Conservation (phyloP, 805 yeast genomes). For the Naumovozyma castellii region DNA sequence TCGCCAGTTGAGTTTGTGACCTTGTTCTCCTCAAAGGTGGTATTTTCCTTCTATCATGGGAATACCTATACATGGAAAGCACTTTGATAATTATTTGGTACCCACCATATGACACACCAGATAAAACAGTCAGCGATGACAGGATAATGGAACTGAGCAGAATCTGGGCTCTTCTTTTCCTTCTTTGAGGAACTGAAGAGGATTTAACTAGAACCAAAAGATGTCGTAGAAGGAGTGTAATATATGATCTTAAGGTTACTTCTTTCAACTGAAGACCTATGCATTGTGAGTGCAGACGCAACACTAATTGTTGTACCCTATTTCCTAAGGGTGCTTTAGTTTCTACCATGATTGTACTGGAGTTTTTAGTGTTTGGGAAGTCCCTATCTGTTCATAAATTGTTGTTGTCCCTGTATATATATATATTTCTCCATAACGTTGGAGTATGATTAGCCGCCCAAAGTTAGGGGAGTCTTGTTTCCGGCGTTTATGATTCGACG, state of each 20-base stretch:
- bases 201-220: conserved; percentile 15
- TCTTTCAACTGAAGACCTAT: conserved; percentile 18
- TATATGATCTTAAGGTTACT: conserved; percentile 10
- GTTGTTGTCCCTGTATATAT: no score
- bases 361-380: not conserved
- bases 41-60: conserved; percentile 4
- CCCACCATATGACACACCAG: conserved; percentile 13
- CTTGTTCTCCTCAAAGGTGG: conserved; percentile 19
- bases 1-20: conserved; percentile 21
- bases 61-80: conserved; percentile 7
- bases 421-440: no score
- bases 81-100: conserved; percentile 8
- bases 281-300: conserved; percentile 12
- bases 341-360: conserved; percentile 6
- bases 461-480: no score
- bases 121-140: conserved; percentile 11
- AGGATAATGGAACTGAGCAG: conserved; percentile 16
- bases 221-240: conserved; percentile 14
- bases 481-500: no score
- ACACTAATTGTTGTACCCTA: conserved; percentile 5
- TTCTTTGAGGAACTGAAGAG: conserved; percentile 12
- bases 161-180: conserved; percentile 20
- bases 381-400: no score
- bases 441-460: no score
- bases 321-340: conserved; percentile 2